Percentiles rank a stretch among this genome's conserved stretches.
Evolutionary conservation across 306 rosid genomes (phyloP).

Genomic region (Inga leiocalycina): DNA sequence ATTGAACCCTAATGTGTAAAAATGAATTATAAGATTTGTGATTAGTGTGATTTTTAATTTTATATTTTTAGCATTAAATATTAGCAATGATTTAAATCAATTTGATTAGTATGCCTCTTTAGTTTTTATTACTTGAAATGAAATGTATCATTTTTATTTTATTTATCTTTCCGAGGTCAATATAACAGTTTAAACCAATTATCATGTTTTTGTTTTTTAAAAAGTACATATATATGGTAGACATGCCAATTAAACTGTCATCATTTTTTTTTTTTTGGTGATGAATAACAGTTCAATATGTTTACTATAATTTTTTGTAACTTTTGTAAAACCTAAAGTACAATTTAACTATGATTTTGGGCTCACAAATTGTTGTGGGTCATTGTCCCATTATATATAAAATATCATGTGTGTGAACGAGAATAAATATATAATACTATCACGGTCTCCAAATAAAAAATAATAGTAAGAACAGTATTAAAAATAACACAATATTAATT

Average conservation of each 20-base stretch:
- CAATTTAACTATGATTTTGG: background rate
- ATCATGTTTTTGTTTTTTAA: no score
- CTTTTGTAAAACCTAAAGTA: background rate
- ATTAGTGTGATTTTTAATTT: no score
- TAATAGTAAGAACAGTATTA: background rate
- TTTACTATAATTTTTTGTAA: background rate
- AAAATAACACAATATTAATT: background rate
- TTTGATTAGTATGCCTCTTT: no score
- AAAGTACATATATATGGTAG: background rate
- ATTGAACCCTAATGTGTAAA: background rate
- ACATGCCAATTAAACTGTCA: background rate
- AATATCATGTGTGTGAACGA: background rate
- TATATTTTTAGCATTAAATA: no score
- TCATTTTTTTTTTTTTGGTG: background rate
- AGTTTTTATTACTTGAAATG: no score
- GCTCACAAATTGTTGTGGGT: background rate
- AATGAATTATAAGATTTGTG: background rate
- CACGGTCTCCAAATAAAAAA: background rate
- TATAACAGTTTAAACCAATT: no score
- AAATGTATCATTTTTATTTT: no score
- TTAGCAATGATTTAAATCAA: no score
- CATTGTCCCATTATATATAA: background rate
- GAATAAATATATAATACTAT: background rate
- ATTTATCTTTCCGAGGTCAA: background rate
- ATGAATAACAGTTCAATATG: background rate